Percentiles rank a stretch among this genome's conserved stretches.
Conservation (phyloP, 2,329 filamentous ascomycete species). For the Trichoderma oligosporum region DNA sequence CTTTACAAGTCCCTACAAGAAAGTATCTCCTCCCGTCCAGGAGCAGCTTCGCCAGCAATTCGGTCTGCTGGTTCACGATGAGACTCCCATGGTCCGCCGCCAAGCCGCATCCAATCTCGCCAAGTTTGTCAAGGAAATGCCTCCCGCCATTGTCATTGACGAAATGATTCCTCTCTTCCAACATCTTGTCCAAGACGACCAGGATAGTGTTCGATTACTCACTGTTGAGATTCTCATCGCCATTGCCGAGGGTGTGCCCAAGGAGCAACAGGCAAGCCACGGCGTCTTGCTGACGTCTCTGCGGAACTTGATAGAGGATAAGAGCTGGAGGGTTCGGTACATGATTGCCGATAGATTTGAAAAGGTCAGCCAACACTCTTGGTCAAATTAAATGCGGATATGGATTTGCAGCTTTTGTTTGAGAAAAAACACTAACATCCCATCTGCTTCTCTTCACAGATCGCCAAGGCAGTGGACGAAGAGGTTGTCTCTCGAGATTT, state of each 20-base stretch:
- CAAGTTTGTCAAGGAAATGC: slow-evolving; percentile 98
- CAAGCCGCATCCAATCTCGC: slow-evolving; percentile 94
- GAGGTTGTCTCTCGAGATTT: slow-evolving; percentile 92
- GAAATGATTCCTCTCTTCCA: slow-evolving; percentile 99
- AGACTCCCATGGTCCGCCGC: slow-evolving; percentile 97
- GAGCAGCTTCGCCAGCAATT: slow-evolving; percentile 91
- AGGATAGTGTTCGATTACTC: slow-evolving; percentile 92
- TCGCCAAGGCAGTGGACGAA: slow-evolving; percentile 96
- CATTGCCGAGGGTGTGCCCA: slow-evolving; percentile 94
- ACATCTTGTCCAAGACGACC: slow-evolving; percentile 91
- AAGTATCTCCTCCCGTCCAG: slow-evolving; percentile 82
- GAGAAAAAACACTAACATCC: background rate
- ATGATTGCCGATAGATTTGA: slow-evolving; percentile 99
- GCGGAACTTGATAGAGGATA: slow-evolving; percentile 93
- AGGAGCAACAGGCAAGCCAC: slow-evolving; percentile 96
- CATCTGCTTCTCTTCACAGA: slow-evolving; percentile 60
- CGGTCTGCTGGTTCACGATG: slow-evolving; percentile 88
- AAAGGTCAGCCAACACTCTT: slow-evolving; percentile 59
- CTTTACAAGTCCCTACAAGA: slow-evolving; percentile 89
- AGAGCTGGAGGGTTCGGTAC: slow-evolving; percentile 98
- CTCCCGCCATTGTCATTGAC: slow-evolving; percentile 83
- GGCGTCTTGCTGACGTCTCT: slow-evolving; percentile 87
- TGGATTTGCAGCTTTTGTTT: background rate
- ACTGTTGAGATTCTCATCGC: slow-evolving; percentile 96
- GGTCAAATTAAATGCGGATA: background rate